Base-by-base conservation (phyloP, 176 grass and related monocot species). In the Elymus sibiricus region DNA sequence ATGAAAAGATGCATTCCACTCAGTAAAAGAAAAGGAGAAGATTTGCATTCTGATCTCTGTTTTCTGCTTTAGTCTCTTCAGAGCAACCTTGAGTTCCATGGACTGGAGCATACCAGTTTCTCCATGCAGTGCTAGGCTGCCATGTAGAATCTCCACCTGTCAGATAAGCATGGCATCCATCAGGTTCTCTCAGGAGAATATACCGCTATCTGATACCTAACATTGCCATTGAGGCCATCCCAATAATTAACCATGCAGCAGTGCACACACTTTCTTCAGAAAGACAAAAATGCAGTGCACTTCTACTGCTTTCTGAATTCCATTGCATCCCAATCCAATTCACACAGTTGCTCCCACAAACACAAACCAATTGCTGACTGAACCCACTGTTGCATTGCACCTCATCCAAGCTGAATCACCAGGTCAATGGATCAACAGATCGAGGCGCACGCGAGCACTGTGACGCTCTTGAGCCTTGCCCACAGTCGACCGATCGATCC, bases 141-240 rank as follows among this genome's bases (percentile, higher is more conserved):
- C 64, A 70, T 29, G 13, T 38, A 27, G 31, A 24, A 66, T 15
- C 26, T 64, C 0, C 55, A 80, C 32, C 24, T 21, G 59, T 85
- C 60, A 76, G 88, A 81, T 72, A 86, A 78, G 42, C 2, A 78
- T 78, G 53, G 55, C 42, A 82, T 84, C 67, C 55, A 84, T 84
- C 15, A 25, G 32, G 55, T n/a, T 74, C 55, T 53, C 59, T 70
- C 63, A 31, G 5, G 24, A 71, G 72, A 82, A 82, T 86, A 71
- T 78, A 78, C 67, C 67, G 39, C 71, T 82, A 76, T 42, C 51
- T 85, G 69, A 68, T 86, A 70, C 83, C 83, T 86, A 82, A 90
- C 51, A 70, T 51, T 62, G 70, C 62, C 78, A 89, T 85, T 32
- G 56, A 86, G 78, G 39, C 83, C 63, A 80, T 60, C 61, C 49